A percentile compares a stretch with the other conserved stretches of the same genome.
These are phyloP conservation scores for Eragrostis curvula DNA, from an alignment of 176 grass and related monocot species.

Conservation along the genomic window DNA sequence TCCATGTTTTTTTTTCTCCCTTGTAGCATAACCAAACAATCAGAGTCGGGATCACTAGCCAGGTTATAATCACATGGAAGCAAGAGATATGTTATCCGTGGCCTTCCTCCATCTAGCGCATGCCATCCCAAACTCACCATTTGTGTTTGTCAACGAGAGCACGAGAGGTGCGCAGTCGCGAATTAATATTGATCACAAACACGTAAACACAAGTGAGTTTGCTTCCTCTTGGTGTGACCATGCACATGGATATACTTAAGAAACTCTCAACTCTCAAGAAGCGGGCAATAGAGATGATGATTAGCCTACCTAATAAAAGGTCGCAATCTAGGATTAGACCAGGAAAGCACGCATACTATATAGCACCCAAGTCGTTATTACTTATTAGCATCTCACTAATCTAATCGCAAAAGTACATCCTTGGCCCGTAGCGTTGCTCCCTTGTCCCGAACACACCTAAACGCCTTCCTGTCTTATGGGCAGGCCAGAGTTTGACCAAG, in stretches of 20 bases:
- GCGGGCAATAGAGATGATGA: neutral
- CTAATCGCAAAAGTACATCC: conserved; percentile 53
- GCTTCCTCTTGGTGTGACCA: neutral
- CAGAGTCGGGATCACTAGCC: no score
- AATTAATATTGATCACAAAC: no score
- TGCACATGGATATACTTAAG: neutral
- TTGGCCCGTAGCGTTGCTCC: conserved; percentile 26
- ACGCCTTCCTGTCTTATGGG: conserved; percentile 24
- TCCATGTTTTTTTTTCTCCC: no score
- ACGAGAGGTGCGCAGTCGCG: no score
- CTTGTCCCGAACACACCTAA: conserved; percentile 12
- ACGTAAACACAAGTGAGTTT: neutral
- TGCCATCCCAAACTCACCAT: no score
- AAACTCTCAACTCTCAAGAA: neutral
- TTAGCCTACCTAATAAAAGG: conserved; percentile 21
- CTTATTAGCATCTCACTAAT: conserved; percentile 11
- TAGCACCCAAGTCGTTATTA: neutral
- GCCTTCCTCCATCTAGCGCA: no score
- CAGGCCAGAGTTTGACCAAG: conserved; percentile 29
- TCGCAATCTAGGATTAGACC: conserved; percentile 44
- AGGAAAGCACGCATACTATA: conserved; percentile 6
- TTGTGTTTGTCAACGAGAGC: no score
- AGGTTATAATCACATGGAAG: no score
- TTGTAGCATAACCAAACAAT: no score
- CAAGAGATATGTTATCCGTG: no score